Conservation (phyloP, 371 early-diverging fungal genomes). For the Furculomyces boomerangus region DNA sequence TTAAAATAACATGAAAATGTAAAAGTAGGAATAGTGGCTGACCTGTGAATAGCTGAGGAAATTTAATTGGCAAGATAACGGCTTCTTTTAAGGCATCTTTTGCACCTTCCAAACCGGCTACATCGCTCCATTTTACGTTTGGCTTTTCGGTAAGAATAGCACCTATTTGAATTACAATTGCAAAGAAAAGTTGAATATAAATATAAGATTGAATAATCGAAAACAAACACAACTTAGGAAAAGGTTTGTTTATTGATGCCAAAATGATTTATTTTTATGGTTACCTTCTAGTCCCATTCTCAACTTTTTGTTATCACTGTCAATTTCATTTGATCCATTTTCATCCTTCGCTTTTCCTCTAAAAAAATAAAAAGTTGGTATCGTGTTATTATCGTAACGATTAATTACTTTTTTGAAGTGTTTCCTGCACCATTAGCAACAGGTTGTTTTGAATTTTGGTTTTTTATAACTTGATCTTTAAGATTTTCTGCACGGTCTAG, state of each 20-base stretch:
- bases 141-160: slow-evolving; percentile 90
- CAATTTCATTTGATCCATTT: slow-evolving; percentile 37
- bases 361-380: background rate
- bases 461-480: slow-evolving; percentile 58
- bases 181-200: background rate
- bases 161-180: too few species aligned
- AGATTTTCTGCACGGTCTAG: slow-evolving; percentile 85
- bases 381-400: background rate
- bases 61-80: slow-evolving; percentile 74
- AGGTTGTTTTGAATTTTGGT: slow-evolving; percentile 43
- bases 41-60: slow-evolving; percentile 79
- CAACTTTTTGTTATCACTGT: slow-evolving; percentile 83
- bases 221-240: background rate
- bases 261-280: background rate
- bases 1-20: too few species aligned
- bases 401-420: background rate
- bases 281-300: slow-evolving; percentile 50
- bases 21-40: too few species aligned
- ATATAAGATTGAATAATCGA: background rate
- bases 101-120: slow-evolving; percentile 95
- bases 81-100: slow-evolving; percentile 68
- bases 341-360: slow-evolving; percentile 31
- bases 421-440: slow-evolving; percentile 6
- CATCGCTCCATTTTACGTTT: slow-evolving; percentile 90
- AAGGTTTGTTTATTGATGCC: too few species aligned